Conservation (phyloP, 208 protist genomes). For the Crithidia sp. region DNA sequence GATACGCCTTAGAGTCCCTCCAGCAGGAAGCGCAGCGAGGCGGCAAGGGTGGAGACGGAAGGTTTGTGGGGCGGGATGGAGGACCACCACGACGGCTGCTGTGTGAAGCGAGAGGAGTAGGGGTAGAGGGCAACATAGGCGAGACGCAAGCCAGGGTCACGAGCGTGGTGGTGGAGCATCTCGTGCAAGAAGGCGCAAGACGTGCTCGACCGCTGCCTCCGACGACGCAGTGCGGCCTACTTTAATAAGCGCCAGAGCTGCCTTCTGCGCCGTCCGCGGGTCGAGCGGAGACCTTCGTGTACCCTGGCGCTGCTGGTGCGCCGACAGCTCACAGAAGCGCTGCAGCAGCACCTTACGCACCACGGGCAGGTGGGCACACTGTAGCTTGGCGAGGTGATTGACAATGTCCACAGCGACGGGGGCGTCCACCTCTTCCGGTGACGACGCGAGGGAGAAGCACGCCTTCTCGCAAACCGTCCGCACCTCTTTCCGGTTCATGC, state of each 20-base stretch:
- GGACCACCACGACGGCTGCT: conserved; percentile 19
- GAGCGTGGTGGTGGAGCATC: conserved; percentile 3
- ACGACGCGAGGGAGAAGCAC: conserved; percentile 59
- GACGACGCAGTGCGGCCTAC: conserved; percentile 24
- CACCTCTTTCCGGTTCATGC: conserved; percentile 43
- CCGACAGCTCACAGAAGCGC: conserved; percentile 55
- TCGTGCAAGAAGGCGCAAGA: conserved; percentile 44
- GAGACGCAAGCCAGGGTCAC: conserved; percentile 46
- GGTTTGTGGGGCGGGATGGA: background rate
- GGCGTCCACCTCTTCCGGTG: conserved; percentile 26
- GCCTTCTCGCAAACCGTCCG: conserved; percentile 58
- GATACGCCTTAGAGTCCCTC: background rate
- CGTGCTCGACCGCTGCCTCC: conserved; percentile 30
- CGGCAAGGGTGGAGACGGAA: conserved; percentile 11
- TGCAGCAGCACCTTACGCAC: conserved; percentile 50
- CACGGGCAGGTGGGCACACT: conserved; percentile 43
- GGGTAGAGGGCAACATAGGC: conserved; percentile 60
- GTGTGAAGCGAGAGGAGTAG: conserved; percentile 19
- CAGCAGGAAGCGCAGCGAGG: conserved; percentile 8
- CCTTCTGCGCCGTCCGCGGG: conserved; percentile 61
- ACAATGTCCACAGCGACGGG: conserved; percentile 55
- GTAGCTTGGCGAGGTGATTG: conserved; percentile 47
- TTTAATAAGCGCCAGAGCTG: conserved; percentile 61
- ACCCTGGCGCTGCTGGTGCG: background rate
- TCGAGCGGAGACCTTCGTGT: background rate